Percentiles rank a stretch among this genome's conserved stretches.
Conservation (phyloP, 1,139 yeast species). For the Waltiozyma sp. region DNA sequence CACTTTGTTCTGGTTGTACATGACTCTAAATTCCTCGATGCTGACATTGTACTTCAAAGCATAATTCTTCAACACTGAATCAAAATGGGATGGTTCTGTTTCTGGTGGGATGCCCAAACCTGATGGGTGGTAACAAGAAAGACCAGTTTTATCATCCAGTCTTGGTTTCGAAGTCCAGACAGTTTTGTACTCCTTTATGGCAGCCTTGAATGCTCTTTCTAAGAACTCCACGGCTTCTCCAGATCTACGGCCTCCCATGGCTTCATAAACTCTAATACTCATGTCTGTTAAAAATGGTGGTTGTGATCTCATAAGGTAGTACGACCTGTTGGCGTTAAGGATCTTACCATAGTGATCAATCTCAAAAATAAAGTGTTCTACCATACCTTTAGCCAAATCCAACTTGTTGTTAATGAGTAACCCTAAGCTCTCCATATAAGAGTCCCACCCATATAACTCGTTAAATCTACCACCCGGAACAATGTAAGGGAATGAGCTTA, state of each 20-base stretch:
- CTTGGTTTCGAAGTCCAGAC: constrained; percentile 79
- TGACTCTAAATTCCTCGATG: constrained; percentile 58
- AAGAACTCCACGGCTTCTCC: constrained; percentile 51
- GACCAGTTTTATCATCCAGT: constrained; percentile 61
- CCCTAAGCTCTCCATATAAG: constrained; percentile 87
- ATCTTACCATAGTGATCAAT: constrained; percentile 86
- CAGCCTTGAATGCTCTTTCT: constrained; percentile 56
- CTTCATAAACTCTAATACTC: constrained; percentile 63
- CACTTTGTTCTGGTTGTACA: constrained; percentile 58
- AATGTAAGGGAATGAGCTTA: constrained; percentile 73
- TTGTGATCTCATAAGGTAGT: constrained; percentile 86
- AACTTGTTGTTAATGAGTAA: constrained; percentile 54
- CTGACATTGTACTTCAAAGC: constrained; percentile 50
- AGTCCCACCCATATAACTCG: constrained; percentile 97
- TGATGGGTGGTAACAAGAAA: constrained; percentile 84
- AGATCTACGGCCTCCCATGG: constrained; percentile 32
- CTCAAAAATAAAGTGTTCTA: constrained; percentile 85
- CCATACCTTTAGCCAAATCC: constrained; percentile 81
- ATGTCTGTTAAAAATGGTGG: constrained; percentile 97
- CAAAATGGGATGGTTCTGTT: constrained; percentile 86
- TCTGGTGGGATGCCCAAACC: constrained; percentile 95
- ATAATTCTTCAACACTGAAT: constrained; percentile 58
- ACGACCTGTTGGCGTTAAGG: constrained; percentile 87
- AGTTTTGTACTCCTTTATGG: constrained; percentile 73
- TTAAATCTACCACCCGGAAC: constrained; percentile 98